Percentiles rank a stretch among this genome's conserved stretches.
phyloP scores from a whole-genome alignment of 2,329 filamentous ascomycete species.

The Ophiostoma quercus region DNA sequence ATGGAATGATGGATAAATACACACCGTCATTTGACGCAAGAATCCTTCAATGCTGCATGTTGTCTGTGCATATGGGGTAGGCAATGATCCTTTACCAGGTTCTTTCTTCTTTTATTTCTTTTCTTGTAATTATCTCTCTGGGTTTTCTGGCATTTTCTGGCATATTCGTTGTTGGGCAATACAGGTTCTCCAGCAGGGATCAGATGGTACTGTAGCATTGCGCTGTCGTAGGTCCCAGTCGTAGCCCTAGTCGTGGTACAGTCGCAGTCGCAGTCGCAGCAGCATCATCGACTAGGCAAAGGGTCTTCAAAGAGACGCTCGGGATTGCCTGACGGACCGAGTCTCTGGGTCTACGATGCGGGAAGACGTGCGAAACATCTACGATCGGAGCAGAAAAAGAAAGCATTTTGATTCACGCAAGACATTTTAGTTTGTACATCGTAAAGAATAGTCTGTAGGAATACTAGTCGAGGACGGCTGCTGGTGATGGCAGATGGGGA shows the following conservation, averaged over 20 bases:
- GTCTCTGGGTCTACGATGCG: not conserved
- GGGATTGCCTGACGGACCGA: not conserved
- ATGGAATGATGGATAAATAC: not conserved
- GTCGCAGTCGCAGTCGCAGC: not conserved
- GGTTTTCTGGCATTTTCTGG: not conserved
- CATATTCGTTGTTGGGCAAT: not conserved
- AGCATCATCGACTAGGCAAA: not conserved
- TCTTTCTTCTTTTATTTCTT: not conserved
- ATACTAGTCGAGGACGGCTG: not conserved
- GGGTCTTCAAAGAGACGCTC: not conserved
- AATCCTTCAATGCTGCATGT: not conserved
- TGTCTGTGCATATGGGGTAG: not conserved
- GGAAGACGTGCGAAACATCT: not conserved
- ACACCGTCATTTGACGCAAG: conserved; percentile 1
- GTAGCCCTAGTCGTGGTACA: not conserved
- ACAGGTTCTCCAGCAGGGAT: not conserved
- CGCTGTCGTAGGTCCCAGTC: not conserved
- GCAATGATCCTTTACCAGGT: not conserved
- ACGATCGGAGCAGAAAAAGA: not conserved
- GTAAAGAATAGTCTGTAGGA: not conserved
- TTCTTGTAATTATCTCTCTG: not conserved
- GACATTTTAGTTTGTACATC: not conserved
- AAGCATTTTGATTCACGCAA: not conserved
- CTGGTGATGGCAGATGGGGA: not conserved
- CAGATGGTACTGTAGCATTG: not conserved